Evolutionary conservation across 306 rosid species (phyloP), one percentile per base, ranked within the genome.

Genomic region (Citrullus mucosospermus): DNA sequence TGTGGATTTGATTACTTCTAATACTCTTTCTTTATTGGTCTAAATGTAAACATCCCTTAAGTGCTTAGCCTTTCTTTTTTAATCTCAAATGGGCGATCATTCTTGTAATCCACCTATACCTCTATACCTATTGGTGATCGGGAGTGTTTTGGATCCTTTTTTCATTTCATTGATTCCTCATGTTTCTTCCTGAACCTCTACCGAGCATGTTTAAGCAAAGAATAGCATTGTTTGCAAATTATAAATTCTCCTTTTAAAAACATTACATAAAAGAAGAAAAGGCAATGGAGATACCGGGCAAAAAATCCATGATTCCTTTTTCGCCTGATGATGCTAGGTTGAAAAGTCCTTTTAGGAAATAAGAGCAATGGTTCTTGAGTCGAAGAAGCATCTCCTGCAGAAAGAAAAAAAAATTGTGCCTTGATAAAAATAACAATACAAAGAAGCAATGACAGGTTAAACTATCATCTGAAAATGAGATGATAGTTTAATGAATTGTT

Each of bases 221-320:
- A 8, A 22, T 22, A 70, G 48, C 22, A 28, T 48, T 71, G 28
- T 71, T 48, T 8, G 41, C 58, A 71, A 16, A 22, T 3, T 12
- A 16, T 30, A 51, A 9, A 18, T 73, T 8, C 15, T 73, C 77
- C 44, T 16, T 53, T 16, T 15, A 18, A 80, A 9, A 53, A 54
- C 66, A 56, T 6, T 6, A 34, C 28, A 56, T 56, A 72, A 32
- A 32, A 32, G 63, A 8, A 30, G 25, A 15, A 56, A 55, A 1
- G 55, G 57, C 39, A 81, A 81, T 61, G 84, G 82, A 53, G 20
- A 62, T 83, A 91, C 99, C 98, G 87, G 69, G 99, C 93, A 82
- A 96, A 96, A 82, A 82, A 96, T 30, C 99, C 99, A 85, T 96
- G 99, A 28, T 83, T 89, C 84, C 99, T 90, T 90, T 92, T 96